Evolutionary conservation across 2,329 filamentous ascomycete genomes (phyloP), one percentile per base, ranked within the genome.

Genomic region (Nemania diffusa): DNA sequence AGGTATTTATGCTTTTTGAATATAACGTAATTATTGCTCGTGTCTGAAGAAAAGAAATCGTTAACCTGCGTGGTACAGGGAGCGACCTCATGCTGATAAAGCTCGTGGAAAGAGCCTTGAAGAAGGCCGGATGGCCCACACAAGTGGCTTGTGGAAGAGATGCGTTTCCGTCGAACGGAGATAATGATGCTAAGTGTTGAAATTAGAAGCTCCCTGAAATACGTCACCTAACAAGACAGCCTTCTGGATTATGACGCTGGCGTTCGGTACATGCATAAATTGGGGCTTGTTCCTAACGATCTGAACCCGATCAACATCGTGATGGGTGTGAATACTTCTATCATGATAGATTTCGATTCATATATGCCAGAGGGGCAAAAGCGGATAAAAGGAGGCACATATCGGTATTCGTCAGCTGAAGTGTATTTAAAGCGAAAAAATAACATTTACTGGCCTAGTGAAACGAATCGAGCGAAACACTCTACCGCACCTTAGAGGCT

Each of bases 331-430:
- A 64, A 69, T 11, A 48, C 67, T 26, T 37, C 65, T 11, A 34
- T 72, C 7, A 73, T 72, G 37, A 70, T 73, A 44, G 64, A 67
- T 27, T 68, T 72, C 57, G 68, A 69, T 55, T 70, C 68, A 1
- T 70, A 57, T 27, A 62, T 53, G 32, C 58, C 51, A 6, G 65
- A 68, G 22, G 62, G 59, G 1, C 67, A 62, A 46, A 20, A 62
- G 22, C 11, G 55, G 1, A 29, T 4, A 4, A 62, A 62, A 26
- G 50, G 59, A 2, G 57, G 57, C 17, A 59, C 57, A n/a, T 6
- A 40, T 3, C 8, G 34, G 11, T 40, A 40, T 40, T 40, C 34
- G 5, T 40, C 15, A 13, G 34, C 9, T 6, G 34, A 6, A 13
- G 34, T 13, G 6, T 15, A 40, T 40, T 40, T 13, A 13, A 40